phyloP scores from a whole-genome alignment of 345 rosid genomes.

The Pelargonium nanum region DNA sequence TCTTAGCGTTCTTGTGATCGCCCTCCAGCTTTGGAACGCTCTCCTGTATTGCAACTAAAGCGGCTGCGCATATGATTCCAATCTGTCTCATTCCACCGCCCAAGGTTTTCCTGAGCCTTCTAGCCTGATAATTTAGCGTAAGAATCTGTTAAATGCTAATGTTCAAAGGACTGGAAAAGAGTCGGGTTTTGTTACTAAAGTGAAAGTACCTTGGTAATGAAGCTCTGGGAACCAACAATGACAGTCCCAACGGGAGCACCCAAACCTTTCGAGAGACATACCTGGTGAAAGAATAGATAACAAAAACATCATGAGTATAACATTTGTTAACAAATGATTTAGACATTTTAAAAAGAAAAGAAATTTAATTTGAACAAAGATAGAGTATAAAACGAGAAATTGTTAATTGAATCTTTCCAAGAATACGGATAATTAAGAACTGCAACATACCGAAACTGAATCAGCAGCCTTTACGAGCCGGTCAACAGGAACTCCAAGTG shows the following conservation, averaged over 20 bases:
- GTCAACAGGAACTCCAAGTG: conserved; percentile 71
- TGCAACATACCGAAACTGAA: conserved; percentile 56
- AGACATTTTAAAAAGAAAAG: no score
- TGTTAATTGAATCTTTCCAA: no score
- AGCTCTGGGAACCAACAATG: conserved; percentile 73
- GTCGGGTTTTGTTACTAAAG: not conserved
- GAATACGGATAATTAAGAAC: not conserved
- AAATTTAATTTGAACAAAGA: no score
- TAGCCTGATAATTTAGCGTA: conserved; percentile 40
- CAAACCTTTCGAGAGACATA: conserved; percentile 81
- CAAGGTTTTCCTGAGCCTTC: conserved; percentile 71
- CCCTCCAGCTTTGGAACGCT: conserved; percentile 51
- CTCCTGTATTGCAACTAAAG: conserved; percentile 61
- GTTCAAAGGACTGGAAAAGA: not conserved
- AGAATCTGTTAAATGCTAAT: not conserved
- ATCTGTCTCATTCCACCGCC: conserved; percentile 97
- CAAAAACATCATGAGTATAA: not conserved
- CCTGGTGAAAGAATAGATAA: conserved; percentile 22
- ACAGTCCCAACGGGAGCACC: conserved; percentile 95
- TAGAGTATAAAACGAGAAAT: no score
- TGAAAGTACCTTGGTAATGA: conserved; percentile 51
- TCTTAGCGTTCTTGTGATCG: conserved; percentile 77
- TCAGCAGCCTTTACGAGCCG: conserved; percentile 85
- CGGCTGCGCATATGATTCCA: conserved; percentile 79
- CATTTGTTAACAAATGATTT: no score